phyloP scores from a whole-genome alignment of 768 basidiomycete species.

The Tremella fuciformis region DNA sequence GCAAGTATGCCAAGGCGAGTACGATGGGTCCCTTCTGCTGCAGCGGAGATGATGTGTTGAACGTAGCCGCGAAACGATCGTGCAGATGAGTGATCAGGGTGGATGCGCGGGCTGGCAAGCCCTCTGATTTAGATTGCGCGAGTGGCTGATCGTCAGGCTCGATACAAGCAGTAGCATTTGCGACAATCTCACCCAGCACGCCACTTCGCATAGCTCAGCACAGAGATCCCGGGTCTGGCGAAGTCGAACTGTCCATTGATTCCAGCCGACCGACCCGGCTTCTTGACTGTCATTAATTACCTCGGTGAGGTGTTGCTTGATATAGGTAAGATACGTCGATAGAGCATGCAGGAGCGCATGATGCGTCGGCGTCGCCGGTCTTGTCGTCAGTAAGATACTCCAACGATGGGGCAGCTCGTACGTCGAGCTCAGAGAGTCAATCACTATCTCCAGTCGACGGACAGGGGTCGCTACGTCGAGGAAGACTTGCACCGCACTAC shows the following conservation, averaged over 20 bases:
- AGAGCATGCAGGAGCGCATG: constrained; percentile 40
- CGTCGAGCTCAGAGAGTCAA: constrained; percentile 27
- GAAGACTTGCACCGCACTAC: constrained; percentile 21
- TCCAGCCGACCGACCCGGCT: constrained; percentile 15
- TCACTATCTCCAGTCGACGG: constrained; percentile 32
- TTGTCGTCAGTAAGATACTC: constrained; percentile 11
- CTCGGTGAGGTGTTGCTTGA: constrained; percentile 27
- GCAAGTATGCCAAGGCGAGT: constrained; percentile 31
- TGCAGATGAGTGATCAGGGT: constrained; percentile 31
- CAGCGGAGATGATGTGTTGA: constrained; percentile 16
- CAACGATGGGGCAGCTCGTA: constrained; percentile 16
- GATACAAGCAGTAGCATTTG: background rate
- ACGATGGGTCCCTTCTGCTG: background rate
- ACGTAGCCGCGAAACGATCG: constrained; percentile 23
- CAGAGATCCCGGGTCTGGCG: constrained; percentile 23
- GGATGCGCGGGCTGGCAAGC: constrained; percentile 28
- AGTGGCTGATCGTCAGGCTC: constrained; percentile 21
- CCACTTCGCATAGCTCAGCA: constrained; percentile 25
- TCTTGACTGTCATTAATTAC: constrained; percentile 17
- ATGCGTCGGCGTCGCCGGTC: constrained; percentile 40
- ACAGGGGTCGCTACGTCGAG: constrained; percentile 34
- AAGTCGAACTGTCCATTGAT: constrained; percentile 20
- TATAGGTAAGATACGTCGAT: constrained; percentile 32
- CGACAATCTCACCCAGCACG: constrained; percentile 36
- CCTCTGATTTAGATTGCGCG: constrained; percentile 1